Conservation (phyloP, 805 yeast species). For the Barnettozyma wickerhamii region DNA sequence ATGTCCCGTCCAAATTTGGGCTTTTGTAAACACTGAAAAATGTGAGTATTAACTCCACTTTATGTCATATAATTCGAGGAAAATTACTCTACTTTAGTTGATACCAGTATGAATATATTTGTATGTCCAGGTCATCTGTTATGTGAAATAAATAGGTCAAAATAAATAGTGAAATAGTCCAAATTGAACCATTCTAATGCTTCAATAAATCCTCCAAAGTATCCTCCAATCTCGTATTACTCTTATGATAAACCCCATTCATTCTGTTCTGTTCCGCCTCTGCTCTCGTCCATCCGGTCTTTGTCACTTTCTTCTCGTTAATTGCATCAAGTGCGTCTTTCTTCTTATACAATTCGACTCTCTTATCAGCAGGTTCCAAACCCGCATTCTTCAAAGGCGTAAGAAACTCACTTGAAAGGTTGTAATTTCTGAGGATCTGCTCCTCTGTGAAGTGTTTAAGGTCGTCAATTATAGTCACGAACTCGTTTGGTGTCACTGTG, state of each 20-base stretch:
- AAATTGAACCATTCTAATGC: background rate
- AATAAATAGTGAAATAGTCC: background rate
- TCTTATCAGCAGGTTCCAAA: constrained; percentile 8
- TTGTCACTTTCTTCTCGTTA: constrained; percentile 2
- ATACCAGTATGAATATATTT: too few species aligned
- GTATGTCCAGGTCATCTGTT: too few species aligned
- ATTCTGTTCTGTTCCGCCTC: constrained; percentile 12
- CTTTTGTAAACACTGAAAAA: background rate
- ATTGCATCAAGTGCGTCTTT: background rate
- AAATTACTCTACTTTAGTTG: too few species aligned
- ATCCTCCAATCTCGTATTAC: constrained; percentile 12
- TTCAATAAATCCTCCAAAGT: constrained; percentile 15
- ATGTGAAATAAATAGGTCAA: background rate
- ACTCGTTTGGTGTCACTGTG: constrained; percentile 12
- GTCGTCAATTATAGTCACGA: constrained; percentile 19
- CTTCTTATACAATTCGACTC: background rate
- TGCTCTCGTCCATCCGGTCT: constrained; percentile 7
- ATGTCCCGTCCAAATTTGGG: too few species aligned
- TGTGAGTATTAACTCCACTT: too few species aligned
- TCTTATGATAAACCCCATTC: constrained; percentile 15
- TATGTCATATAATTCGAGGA: too few species aligned
- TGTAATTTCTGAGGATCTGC: constrained; percentile 13
- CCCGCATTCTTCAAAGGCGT: constrained; percentile 1
- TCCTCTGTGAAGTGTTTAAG: constrained; percentile 13
- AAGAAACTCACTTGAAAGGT: constrained; percentile 6